phyloP scores from a whole-genome alignment of 2,329 filamentous ascomycete genomes.

The Pseudogymnoascus destructans region DNA sequence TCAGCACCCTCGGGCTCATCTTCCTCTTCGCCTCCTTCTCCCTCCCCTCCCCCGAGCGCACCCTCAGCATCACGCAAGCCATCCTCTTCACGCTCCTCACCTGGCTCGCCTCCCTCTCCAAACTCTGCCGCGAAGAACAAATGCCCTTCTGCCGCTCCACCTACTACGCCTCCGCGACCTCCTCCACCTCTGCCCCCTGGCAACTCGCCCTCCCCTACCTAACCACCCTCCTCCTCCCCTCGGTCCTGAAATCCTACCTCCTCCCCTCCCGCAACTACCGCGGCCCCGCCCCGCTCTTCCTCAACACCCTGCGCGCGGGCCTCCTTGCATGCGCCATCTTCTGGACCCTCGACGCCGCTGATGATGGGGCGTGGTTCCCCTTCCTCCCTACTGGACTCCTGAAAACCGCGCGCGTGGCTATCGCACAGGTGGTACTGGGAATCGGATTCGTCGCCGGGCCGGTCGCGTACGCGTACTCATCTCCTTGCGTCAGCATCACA shows the following conservation, averaged over 20 bases:
- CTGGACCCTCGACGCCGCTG: slow-evolving; percentile 82
- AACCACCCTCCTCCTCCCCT: slow-evolving; percentile 59
- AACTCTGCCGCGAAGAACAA: slow-evolving; percentile 92
- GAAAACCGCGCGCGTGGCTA: slow-evolving; percentile 60
- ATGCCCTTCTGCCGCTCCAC: slow-evolving; percentile 95
- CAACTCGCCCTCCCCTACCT: slow-evolving; percentile 69
- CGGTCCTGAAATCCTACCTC: slow-evolving; percentile 69
- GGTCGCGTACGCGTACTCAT: slow-evolving; percentile 72
- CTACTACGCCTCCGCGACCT: slow-evolving; percentile 84
- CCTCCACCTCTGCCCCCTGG: slow-evolving; percentile 86
- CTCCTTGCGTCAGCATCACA: slow-evolving; percentile 68
- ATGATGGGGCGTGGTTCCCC: slow-evolving; percentile 71
- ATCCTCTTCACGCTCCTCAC: slow-evolving; percentile 68
- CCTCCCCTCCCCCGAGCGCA: slow-evolving; percentile 31
- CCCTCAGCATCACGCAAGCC: slow-evolving; percentile 75
- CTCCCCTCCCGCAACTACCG: slow-evolving; percentile 74
- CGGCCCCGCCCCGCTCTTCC: slow-evolving; percentile 72
- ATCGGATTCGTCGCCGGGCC: slow-evolving; percentile 74
- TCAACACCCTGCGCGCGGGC: slow-evolving; percentile 64
- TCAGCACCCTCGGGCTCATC: slow-evolving; percentile 74
- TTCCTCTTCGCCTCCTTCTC: slow-evolving; percentile 57
- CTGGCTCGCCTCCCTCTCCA: slow-evolving; percentile 72
- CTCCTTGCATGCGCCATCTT: slow-evolving; percentile 66
- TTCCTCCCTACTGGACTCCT: slow-evolving; percentile 43
- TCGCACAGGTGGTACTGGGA: slow-evolving; percentile 70